Evolutionary conservation across 2,329 filamentous ascomycete species (phyloP).

Genomic region (Juglanconis juglandina): DNA sequence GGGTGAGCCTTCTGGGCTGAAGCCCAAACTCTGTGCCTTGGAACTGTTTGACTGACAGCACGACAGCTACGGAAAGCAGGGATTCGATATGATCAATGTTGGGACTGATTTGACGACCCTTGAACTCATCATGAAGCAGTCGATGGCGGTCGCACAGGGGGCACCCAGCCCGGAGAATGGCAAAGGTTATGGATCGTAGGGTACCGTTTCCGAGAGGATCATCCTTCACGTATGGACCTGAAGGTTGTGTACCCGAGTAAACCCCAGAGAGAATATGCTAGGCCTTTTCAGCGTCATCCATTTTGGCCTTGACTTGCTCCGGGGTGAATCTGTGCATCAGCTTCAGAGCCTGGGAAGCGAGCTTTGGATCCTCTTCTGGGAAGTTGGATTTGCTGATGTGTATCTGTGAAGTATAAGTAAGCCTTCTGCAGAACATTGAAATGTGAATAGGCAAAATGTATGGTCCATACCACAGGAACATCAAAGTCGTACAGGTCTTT

Average conservation of each 20-base stretch:
- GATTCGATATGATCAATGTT: slow-evolving; percentile 60
- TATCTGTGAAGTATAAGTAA: slow-evolving; percentile 38
- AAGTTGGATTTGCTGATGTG: slow-evolving; percentile 58
- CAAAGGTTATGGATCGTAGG: slow-evolving; percentile 39
- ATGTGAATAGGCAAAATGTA: too few relatives aligned
- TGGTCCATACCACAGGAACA: slow-evolving; percentile 65
- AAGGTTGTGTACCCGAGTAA: background rate
- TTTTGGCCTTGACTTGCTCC: slow-evolving; percentile 63
- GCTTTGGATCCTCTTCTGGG: slow-evolving; percentile 49
- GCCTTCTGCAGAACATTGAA: too few relatives aligned
- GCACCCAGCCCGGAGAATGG: slow-evolving; percentile 33
- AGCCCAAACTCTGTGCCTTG: background rate
- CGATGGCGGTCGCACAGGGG: slow-evolving; percentile 46
- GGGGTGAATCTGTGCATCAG: slow-evolving; percentile 75
- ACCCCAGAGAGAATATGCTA: background rate
- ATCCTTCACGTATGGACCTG: background rate
- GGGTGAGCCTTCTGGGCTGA: slow-evolving; percentile 5
- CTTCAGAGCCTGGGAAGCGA: slow-evolving; percentile 60
- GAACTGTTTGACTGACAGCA: background rate
- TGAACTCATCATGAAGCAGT: slow-evolving; percentile 41
- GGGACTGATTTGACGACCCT: slow-evolving; percentile 55
- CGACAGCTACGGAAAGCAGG: slow-evolving; percentile 46
- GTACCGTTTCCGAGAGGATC: background rate
- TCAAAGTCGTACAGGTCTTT: slow-evolving; percentile 75
- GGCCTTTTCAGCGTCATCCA: slow-evolving; percentile 55